Evolutionary conservation across 2,329 filamentous ascomycete genomes (phyloP), one percentile per base, ranked within the genome.

Genomic region (Proliferodiscus dingleyae): DNA sequence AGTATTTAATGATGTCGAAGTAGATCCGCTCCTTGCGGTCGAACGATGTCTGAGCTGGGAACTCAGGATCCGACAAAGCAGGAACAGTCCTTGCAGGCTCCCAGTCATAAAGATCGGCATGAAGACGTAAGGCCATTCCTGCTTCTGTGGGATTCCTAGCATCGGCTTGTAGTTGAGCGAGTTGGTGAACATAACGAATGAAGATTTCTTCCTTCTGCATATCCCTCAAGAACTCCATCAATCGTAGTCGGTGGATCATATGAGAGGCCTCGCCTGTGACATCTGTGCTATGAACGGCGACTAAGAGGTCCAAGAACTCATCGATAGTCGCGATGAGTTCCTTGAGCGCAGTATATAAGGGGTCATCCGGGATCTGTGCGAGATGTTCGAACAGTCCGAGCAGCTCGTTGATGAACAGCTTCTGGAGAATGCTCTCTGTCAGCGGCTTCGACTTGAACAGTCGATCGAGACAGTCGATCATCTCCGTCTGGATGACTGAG

Each of bases 121-220:
- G 93, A 45, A 97, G 78, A 32, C 89, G 84, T 29, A 97, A 74
- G 3, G 90, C 89, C 51, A 97, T 75, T 10, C 89, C 93, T 11
- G 91, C 91, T 67, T 96, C 90, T 0, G 89, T 87, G 52, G 83
- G 80, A 58, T 95, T 93, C 47, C 85, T 76, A 3, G 85, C 78
- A 32, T 83, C 78, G 7, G 78, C 76, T 64, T 97, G 91, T 10
- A 93, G 72, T 30, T 81, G 72, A 2, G 89, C 87, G 16, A 97
- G 75, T 65, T 96, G 89, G 62, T 97, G 91, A 11, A 97, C 90
- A 60, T 97, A 96, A 54, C 89, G 85, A 53, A 95, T 86, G 65
- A 95, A 97, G 46, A 96, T 95, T 60, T 96, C 90, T 64, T 95
- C 89, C 61, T 95, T 95, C 56, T 94, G 87, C 85, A 96, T 95